Base-by-base conservation (phyloP, 2,329 filamentous ascomycete species). In the Xylaria sp. region DNA sequence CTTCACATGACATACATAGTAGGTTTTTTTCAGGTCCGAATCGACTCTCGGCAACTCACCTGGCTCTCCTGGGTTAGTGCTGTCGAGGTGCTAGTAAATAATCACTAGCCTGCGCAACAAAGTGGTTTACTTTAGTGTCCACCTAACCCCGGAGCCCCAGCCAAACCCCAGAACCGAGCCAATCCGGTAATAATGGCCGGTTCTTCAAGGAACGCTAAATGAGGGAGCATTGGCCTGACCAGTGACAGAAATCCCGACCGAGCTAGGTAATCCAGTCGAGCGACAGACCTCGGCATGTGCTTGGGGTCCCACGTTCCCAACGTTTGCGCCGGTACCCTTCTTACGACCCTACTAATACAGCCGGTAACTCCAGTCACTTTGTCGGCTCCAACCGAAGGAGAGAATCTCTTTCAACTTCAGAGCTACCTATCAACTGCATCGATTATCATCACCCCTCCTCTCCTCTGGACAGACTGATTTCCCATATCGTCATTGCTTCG, bases 261-360 rank as follows among this genome's bases (percentile, higher is more conserved):
- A 62, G 41, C 52, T 67, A 60, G 15, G 15, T 55, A 46, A 39
- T 28, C 32, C 44, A 54, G 41, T 25, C 23, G 7, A n/a, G 25
- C 51, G 9, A 37, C 39, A 56, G 46, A 70, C 69, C 69, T 71
- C 69, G 69, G 69, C 69, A 71, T 71, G 69, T 71, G 69, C 69
- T 70, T 25, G 32, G 20, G 60, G 52, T 41, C 48, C 61, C 62
- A 34, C 34, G 50, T 28, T 54, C 32, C 28, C 58, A 32, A 34
- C 39, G 41, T 50, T 56, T 48, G 56, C 37, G 54, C 63, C 51
- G 68, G n/a, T 50, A 62, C 64, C 34, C 34, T 37, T 66, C 4
- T 55, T 61, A 61, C 67, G 60, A 67, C 54, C 64, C 41, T 46
- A 60, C 48, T 61, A 61, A 70, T 63, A 67, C 59, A 59, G 63